Base-by-base conservation (phyloP, 352 stramenopile genomes). In the Phytopythium helicoides region DNA sequence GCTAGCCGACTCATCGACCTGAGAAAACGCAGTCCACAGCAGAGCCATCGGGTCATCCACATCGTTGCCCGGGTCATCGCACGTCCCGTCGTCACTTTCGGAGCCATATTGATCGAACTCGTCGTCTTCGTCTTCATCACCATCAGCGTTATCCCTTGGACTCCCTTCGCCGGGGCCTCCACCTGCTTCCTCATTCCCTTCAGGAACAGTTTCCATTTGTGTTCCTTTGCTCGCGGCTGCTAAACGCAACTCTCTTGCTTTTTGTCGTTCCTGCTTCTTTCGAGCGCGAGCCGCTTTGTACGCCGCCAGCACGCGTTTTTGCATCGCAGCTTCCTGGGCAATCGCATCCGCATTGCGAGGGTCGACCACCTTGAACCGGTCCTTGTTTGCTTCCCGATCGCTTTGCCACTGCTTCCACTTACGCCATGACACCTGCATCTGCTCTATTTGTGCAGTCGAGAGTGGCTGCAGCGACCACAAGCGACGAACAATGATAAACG, bases 131-230 rank as follows among this genome's bases (percentile, higher is more conserved):
- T 71, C 54, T 44, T 65, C 58, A 18, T 65, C 62, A 34, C 61
- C 64, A 19, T 60, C 54, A 10, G 47, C 58, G 36, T 66, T 33
- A 21, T 55, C 15, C 12, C 21, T 22, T 28, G 28, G n/a, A n/a
- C 16, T 42, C 21, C 40, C 46, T 22, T 42, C 34, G 10, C 18
- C 46, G 31, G 21, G 26, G 15, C 36, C 59, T 41, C n/a, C 4
- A 28, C 19, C 5, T 67, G 63, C 14, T 41, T 9, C 63, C 28
- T 83, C 71, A 34, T 78, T 53, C 3, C 67, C 65, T 46, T 91
- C 81, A 38, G 86, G 63, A 12, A 89, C 75, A 1, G 78, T 89
- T 54, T 81, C 76, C 79, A 92, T 90, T 33, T 68, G 64, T 25
- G 52, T 23, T 6, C 38, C 48, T 38, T 62, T 39, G 34, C 12